Evolutionary conservation across 805 yeast species (phyloP).

Genomic region (Candida sanyiensis): DNA sequence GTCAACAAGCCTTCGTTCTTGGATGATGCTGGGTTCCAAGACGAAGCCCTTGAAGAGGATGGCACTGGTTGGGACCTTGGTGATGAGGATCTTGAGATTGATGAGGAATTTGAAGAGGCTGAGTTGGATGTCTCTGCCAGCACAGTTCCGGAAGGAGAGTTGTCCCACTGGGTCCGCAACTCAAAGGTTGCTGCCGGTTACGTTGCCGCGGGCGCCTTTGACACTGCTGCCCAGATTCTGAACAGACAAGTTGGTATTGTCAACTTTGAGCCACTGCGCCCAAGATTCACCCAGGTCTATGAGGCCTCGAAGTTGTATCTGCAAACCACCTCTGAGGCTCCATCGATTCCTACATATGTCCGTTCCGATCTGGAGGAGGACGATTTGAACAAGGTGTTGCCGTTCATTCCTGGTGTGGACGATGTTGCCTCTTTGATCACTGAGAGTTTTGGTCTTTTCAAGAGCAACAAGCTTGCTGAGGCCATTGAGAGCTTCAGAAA

Average conservation of each 20-base stretch:
- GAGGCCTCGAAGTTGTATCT: constrained; percentile 71
- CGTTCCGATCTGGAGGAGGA: constrained; percentile 58
- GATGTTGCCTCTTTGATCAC: constrained; percentile 51
- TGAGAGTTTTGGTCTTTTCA: constrained; percentile 77
- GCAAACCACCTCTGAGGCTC: constrained; percentile 64
- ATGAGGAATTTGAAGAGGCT: constrained; percentile 50
- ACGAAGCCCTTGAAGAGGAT: constrained; percentile 47
- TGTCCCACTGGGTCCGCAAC: constrained; percentile 78
- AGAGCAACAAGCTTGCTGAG: constrained; percentile 72
- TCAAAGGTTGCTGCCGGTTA: constrained; percentile 88
- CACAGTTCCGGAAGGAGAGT: constrained; percentile 39
- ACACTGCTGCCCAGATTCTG: constrained; percentile 88
- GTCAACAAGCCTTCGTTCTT: constrained; percentile 25
- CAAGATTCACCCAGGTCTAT: constrained; percentile 78
- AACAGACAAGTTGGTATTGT: constrained; percentile 85
- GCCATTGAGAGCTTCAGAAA: constrained; percentile 78
- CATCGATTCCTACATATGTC: constrained; percentile 62
- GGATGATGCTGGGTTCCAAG: constrained; percentile 34
- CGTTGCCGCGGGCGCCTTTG: constrained; percentile 95
- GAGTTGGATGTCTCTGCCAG: constrained; percentile 33
- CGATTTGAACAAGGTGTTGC: constrained; percentile 43
- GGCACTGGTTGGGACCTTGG: constrained; percentile 73
- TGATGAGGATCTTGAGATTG: constrained; percentile 72
- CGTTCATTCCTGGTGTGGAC: constrained; percentile 72
- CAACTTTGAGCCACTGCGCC: constrained; percentile 81